Evolutionary conservation across 768 basidiomycete species (phyloP).

Genomic region (Lyophyllum semitale): DNA sequence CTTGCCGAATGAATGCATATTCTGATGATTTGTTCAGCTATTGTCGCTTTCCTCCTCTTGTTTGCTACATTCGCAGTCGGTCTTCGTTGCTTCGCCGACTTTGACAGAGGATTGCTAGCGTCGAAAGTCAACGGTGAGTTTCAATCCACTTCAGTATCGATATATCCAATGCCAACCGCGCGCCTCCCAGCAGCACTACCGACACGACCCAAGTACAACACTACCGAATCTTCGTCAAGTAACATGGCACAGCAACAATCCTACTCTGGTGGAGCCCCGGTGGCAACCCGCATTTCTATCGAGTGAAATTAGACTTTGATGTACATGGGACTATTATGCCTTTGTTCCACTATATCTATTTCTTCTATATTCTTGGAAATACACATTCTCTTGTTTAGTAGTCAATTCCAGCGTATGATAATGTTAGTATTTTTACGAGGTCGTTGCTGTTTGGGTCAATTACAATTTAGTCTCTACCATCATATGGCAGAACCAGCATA

Average conservation of each 20-base stretch:
- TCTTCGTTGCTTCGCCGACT: slow-evolving; percentile 78
- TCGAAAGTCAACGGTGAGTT: slow-evolving; percentile 78
- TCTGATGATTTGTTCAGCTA: slow-evolving; percentile 43
- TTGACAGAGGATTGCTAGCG: slow-evolving; percentile 73
- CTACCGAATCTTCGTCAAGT: slow-evolving; percentile 33
- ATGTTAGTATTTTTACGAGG: background rate
- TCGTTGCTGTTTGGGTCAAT: background rate
- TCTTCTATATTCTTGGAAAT: slow-evolving; percentile 5
- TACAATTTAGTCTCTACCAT: background rate
- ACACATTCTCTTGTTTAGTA: background rate
- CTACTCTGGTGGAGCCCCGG: slow-evolving; percentile 54
- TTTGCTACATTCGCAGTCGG: slow-evolving; percentile 77
- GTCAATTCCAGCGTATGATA: background rate
- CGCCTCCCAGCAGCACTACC: slow-evolving; percentile 45
- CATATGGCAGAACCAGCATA: background rate
- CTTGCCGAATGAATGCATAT: background rate
- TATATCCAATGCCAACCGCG: slow-evolving; percentile 35
- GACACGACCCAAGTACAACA: slow-evolving; percentile 44
- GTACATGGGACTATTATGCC: background rate
- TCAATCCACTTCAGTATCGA: slow-evolving; percentile 21
- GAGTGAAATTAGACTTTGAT: slow-evolving; percentile 42
- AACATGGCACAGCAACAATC: slow-evolving; percentile 49
- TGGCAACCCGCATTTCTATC: slow-evolving; percentile 74
- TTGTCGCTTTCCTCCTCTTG: slow-evolving; percentile 74
- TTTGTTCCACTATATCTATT: slow-evolving; percentile 2